These are phyloP conservation scores for Dacryopinax primogenitus DNA, from an alignment of 768 basidiomycete genomes.

Conservation along the genomic window DNA sequence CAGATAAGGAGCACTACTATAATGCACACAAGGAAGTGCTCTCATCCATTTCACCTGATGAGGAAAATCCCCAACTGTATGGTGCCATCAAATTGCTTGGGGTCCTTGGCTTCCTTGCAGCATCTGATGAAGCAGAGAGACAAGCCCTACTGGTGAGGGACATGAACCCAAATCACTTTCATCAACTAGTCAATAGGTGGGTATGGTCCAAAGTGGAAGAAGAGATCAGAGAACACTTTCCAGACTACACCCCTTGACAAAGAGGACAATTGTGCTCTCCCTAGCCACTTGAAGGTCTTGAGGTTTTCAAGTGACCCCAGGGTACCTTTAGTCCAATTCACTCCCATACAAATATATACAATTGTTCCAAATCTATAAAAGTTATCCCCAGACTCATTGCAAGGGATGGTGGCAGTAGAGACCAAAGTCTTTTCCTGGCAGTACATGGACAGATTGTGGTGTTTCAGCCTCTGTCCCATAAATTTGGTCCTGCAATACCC, in stretches of 20 bases:
- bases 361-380: too few relatives aligned
- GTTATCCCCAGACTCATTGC: too few relatives aligned
- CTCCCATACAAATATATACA: too few relatives aligned
- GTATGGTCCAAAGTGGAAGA: background rate
- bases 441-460: too few relatives aligned
- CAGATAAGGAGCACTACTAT: background rate
- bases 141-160: background rate
- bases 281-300: background rate
- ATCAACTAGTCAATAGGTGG: background rate
- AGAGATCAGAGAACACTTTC: background rate
- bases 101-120: background rate
- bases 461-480: too few relatives aligned
- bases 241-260: background rate
- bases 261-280: background rate
- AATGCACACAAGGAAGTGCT: background rate
- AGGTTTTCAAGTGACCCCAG: too few relatives aligned
- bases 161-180: background rate
- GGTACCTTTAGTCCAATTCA: too few relatives aligned
- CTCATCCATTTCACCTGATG: background rate
- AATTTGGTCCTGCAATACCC: too few relatives aligned
- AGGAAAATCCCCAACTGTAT: background rate
- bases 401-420: too few relatives aligned
- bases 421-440: too few relatives aligned
- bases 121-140: background rate
- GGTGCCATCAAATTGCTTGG: background rate